Base-by-base conservation (phyloP, 805 yeast genomes). In the Candida schatavii region DNA sequence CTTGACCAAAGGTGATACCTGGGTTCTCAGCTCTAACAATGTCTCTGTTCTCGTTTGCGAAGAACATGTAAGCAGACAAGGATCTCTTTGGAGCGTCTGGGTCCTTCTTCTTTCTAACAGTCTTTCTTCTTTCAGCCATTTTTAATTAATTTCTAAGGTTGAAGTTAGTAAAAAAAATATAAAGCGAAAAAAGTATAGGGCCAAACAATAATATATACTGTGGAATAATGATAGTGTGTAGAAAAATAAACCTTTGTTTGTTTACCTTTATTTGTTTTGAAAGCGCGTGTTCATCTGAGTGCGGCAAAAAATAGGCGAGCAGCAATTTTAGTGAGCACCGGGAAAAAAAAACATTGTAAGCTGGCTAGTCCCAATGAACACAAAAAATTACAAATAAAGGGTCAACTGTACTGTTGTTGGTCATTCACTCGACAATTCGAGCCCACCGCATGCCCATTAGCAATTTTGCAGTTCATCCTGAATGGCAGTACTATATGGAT, bases 21-120 rank as follows among this genome's bases (percentile, higher is more conserved):
- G 98, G 97, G 78, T 91, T 88, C 68, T 90, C 98, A 48, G 91
- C 83, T 68, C 96, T 83, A 54, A 93, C 96, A 50, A 81, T 80
- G 70, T 91, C 97, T 78, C 99, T 90, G 79, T 87, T 86, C 62
- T 89, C 97, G 66, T 88, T 89, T 57, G 99, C 98, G 63, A 90
- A 93, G 81, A 88, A 91, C 98, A 93, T 90, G 83, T 91, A 93
- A 38, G 98, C 97, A 46, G 97, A 88, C 65, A 93, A 75, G 20
- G 97, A 88, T 72, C 98, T 88, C 88, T 93, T 93, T 68, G 99
- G 99, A 52, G 99, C 99, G 70, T 91, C 90, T 75, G 99, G 96
- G 69, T 88, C 95, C 75, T 70, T 70, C 73, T 70, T 70, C 59
- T 70, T 70, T 68, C 75, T 70, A 43, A 69, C 56, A 41, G 70